A percentile compares a stretch with the other conserved stretches of the same genome.
Conservation (phyloP, 495 filamentous ascomycete species). For the Mycothermus thermophilus region DNA sequence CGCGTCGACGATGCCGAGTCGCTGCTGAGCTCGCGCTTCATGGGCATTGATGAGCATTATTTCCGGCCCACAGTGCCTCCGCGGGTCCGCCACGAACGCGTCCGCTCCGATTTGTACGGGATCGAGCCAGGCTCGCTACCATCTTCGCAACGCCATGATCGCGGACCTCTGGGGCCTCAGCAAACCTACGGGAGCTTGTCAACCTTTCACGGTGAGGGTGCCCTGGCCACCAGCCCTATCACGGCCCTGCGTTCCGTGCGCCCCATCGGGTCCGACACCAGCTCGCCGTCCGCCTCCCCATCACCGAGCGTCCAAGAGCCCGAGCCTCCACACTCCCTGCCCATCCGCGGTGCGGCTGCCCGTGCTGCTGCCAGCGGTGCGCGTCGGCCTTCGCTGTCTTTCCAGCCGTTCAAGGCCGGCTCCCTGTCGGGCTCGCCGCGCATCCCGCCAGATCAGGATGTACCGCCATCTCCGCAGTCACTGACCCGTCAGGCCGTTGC, state of each 20-base stretch:
- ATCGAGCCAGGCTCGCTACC: conserved; percentile 76
- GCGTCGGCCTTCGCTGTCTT: conserved; percentile 78
- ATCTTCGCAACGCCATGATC: conserved; percentile 29
- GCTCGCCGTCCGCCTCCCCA: conserved; percentile 50
- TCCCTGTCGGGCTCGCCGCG: conserved; percentile 81
- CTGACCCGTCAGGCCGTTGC: conserved; percentile 33
- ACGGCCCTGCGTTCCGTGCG: conserved; percentile 64
- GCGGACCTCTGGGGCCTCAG: conserved; percentile 47
- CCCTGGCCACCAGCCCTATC: conserved; percentile 68
- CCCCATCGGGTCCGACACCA: conserved; percentile 40
- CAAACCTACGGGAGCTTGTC: conserved; percentile 87
- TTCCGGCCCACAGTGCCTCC: conserved; percentile 54
- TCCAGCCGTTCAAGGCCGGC: conserved; percentile 87
- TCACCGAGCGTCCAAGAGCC: conserved; percentile 35
- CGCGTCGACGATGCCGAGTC: conserved; percentile 83
- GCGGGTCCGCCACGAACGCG: conserved; percentile 11
- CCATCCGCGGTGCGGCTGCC: conserved; percentile 22
- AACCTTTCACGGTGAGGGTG: conserved; percentile 75
- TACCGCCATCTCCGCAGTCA: conserved; percentile 47
- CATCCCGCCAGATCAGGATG: conserved; percentile 23
- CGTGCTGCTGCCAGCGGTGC: no score
- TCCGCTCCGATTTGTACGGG: conserved; percentile 26
- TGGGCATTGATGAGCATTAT: conserved; percentile 78
- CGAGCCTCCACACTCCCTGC: conserved; percentile 30
- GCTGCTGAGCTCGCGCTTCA: conserved; percentile 75